A percentile compares a stretch with the other conserved stretches of the same genome.
Evolutionary conservation across 495 filamentous ascomycete species (phyloP).

Genomic region (Penicillium argentinense): DNA sequence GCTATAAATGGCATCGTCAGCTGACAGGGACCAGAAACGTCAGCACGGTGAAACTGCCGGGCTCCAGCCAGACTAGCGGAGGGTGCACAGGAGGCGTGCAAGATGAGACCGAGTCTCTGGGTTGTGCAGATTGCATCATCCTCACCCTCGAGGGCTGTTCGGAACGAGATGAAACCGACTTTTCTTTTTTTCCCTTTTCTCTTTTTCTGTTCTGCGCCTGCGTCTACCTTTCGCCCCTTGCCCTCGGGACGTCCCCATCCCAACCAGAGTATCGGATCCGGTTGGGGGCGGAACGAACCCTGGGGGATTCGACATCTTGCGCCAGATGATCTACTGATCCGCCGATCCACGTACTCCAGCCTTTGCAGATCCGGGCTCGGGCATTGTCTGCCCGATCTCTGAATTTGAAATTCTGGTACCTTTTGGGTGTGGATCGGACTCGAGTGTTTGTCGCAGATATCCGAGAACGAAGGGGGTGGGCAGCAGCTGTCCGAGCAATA

Average conservation of each 20-base stretch:
- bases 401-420: constrained; percentile 12
- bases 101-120: constrained; percentile 17
- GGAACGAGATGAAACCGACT: background rate
- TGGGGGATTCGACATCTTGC: constrained; percentile 7
- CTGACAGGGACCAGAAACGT: constrained; percentile 9
- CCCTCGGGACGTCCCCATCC: constrained; percentile 23
- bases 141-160: background rate
- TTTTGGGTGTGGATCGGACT: constrained; percentile 5
- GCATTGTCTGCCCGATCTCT: constrained; percentile 13
- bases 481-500: constrained; percentile 3
- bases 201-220: background rate
- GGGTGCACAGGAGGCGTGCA: constrained; percentile 7
- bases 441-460: constrained; percentile 11
- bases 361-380: constrained; percentile 19
- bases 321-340: too few species aligned
- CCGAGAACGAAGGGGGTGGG: constrained; percentile 11
- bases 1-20: constrained; percentile 13
- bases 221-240: background rate
- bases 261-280: constrained; percentile 26
- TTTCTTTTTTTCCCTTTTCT: background rate
- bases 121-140: constrained; percentile 15
- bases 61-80: constrained; percentile 14
- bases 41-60: constrained; percentile 19
- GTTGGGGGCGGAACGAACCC: constrained; percentile 17
- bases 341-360: background rate